These are phyloP conservation scores for Mucor irregularis DNA, from an alignment of 371 early-diverging fungal species.

Conservation along the genomic window DNA sequence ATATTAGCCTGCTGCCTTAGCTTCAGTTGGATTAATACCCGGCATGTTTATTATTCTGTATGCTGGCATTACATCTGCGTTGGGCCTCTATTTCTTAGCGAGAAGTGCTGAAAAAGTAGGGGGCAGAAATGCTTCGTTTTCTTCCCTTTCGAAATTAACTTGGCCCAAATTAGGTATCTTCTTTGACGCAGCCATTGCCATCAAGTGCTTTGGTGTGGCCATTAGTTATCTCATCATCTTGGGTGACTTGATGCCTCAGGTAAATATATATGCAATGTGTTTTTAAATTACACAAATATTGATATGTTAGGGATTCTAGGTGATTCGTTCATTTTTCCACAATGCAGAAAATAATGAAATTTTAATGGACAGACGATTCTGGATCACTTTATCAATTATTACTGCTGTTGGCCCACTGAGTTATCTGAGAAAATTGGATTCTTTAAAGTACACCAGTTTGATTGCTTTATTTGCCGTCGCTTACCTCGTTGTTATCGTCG, in stretches of 20 bases:
- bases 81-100: slow-evolving; percentile 87
- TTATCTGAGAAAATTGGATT: slow-evolving; percentile 87
- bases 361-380: slow-evolving; percentile 70
- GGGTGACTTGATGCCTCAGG: slow-evolving; percentile 91
- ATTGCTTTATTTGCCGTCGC: slow-evolving; percentile 89
- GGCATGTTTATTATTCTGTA: slow-evolving; percentile 80
- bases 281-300: too few species aligned
- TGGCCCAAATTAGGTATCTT: slow-evolving; percentile 89
- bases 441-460: slow-evolving; percentile 93
- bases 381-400: slow-evolving; percentile 82
- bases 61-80: slow-evolving; percentile 72
- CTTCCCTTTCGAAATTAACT: slow-evolving; percentile 85
- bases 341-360: slow-evolving; percentile 16
- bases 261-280: slow-evolving; percentile 37
- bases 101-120: slow-evolving; percentile 70
- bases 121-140: slow-evolving; percentile 87
- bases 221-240: slow-evolving; percentile 98
- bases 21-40: slow-evolving; percentile 81
- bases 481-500: slow-evolving; percentile 88
- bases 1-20: slow-evolving; percentile 78
- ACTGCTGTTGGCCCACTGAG: slow-evolving; percentile 74
- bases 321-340: slow-evolving; percentile 35
- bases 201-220: slow-evolving; percentile 99
- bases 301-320: too few species aligned
- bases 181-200: slow-evolving; percentile 96